Conservation (phyloP, 371 early-diverging fungal genomes). For the Mucor lusitanicus region DNA sequence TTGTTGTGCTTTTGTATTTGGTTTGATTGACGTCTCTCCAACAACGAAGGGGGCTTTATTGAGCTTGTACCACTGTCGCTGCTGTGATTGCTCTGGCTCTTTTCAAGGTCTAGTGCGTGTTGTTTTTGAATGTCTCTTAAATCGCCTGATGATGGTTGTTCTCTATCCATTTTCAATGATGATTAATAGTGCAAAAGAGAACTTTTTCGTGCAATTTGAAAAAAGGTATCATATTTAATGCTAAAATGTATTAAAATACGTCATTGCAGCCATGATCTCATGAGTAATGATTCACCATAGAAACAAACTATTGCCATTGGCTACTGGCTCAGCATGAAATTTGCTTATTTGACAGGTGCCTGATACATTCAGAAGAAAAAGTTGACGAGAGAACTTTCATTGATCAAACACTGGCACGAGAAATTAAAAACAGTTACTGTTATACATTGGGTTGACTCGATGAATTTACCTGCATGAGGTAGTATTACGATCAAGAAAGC, state of each 20-base stretch:
- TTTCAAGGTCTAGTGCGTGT: constrained; percentile 1
- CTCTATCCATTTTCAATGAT: background rate
- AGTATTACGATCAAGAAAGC: too few relatives aligned
- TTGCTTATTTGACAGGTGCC: too few relatives aligned
- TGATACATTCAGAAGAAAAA: too few relatives aligned
- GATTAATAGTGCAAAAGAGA: too few relatives aligned
- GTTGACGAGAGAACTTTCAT: too few relatives aligned
- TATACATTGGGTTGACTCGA: too few relatives aligned
- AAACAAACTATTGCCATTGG: too few relatives aligned
- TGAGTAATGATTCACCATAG: too few relatives aligned
- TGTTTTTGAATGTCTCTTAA: constrained; percentile 15
- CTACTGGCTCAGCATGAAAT: too few relatives aligned
- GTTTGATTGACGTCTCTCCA: constrained; percentile 12
- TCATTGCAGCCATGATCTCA: constrained; percentile 2
- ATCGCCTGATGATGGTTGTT: constrained; percentile 16
- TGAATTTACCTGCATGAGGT: background rate
- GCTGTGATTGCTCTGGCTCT: background rate
- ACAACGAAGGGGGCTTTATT: background rate
- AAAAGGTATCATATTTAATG: background rate
- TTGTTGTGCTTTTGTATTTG: background rate
- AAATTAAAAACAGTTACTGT: too few relatives aligned
- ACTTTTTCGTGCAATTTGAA: too few relatives aligned
- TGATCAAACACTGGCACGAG: too few relatives aligned
- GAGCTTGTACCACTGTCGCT: background rate
- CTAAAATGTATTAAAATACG: background rate